These are phyloP conservation scores for Neolentinus lepideus DNA, from an alignment of 1,284 basidiomycete genomes.

Conservation along the genomic window DNA sequence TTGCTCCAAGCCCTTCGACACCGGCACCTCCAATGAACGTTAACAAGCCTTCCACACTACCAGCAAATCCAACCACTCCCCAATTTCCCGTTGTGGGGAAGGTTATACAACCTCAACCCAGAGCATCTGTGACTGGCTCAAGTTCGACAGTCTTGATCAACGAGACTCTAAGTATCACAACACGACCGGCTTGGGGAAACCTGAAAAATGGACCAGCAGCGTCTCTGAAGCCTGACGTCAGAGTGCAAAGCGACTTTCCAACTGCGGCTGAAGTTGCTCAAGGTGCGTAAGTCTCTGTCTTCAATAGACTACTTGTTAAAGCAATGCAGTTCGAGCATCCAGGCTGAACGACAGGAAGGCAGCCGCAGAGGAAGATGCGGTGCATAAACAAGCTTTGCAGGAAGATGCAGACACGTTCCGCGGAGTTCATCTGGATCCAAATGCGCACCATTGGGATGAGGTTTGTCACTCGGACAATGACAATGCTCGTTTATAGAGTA, in stretches of 20 bases:
- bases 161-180: constrained; percentile 20
- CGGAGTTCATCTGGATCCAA: constrained; percentile 86
- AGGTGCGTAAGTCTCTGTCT: constrained; percentile 35
- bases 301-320: constrained; percentile 1
- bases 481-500: constrained; percentile 1
- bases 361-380: constrained; percentile 28
- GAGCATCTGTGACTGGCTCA: constrained; percentile 24
- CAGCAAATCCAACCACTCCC: constrained; percentile 27
- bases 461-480: constrained; percentile 38
- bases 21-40: constrained; percentile 37
- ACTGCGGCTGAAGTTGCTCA: constrained; percentile 89
- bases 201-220: constrained; percentile 30
- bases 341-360: constrained; percentile 23
- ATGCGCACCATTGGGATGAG: constrained; percentile 94
- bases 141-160: constrained; percentile 26
- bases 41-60: constrained; percentile 15
- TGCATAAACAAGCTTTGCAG: constrained; percentile 53
- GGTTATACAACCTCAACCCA: constrained; percentile 64
- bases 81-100: constrained; percentile 52
- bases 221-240: constrained; percentile 29
- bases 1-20: constrained; percentile 32
- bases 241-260: constrained; percentile 66
- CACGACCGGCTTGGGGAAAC: constrained; percentile 56
- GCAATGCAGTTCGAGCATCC: constrained; percentile 16
- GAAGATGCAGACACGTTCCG: constrained; percentile 89